Evolutionary conservation across 345 rosid genomes (phyloP).

Genomic region (Isatis tinctoria): DNA sequence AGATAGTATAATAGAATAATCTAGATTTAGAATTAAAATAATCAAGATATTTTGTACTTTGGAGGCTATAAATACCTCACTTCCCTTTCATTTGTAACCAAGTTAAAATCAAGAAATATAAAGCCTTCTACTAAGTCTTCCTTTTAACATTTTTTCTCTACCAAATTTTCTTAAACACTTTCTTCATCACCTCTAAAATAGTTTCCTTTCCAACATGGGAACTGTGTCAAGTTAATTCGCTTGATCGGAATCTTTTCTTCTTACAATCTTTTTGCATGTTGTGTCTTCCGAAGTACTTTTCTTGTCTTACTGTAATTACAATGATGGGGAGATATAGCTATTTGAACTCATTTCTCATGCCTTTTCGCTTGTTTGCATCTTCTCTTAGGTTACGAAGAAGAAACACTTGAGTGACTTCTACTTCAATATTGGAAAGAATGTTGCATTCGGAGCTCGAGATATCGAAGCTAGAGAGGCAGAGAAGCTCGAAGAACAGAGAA

Average conservation of each 20-base stretch:
- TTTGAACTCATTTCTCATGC: background rate
- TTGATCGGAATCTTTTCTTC: background rate
- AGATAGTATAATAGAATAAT: no score
- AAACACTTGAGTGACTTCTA: conserved; percentile 79
- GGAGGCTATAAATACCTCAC: no score
- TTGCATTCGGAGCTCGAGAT: conserved; percentile 69
- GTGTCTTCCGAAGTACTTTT: background rate
- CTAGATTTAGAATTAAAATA: no score
- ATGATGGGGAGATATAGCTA: background rate
- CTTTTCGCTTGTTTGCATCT: conserved; percentile 8
- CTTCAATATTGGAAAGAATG: conserved; percentile 73
- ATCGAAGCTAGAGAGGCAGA: conserved; percentile 40
- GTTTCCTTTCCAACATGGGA: no score
- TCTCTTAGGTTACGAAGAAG: conserved; percentile 78
- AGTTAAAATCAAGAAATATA: no score
- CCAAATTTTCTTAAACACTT: no score
- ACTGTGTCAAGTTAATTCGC: background rate
- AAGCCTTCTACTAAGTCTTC: no score
- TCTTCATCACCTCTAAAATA: no score
- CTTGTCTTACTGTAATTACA: no score
- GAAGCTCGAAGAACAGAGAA: conserved; percentile 37
- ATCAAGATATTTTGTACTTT: no score
- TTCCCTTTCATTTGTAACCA: no score
- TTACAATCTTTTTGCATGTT: background rate
- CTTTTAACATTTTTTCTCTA: no score